phyloP scores from a whole-genome alignment of 106 monocot genomes.

The Narthecium ossifragum region DNA sequence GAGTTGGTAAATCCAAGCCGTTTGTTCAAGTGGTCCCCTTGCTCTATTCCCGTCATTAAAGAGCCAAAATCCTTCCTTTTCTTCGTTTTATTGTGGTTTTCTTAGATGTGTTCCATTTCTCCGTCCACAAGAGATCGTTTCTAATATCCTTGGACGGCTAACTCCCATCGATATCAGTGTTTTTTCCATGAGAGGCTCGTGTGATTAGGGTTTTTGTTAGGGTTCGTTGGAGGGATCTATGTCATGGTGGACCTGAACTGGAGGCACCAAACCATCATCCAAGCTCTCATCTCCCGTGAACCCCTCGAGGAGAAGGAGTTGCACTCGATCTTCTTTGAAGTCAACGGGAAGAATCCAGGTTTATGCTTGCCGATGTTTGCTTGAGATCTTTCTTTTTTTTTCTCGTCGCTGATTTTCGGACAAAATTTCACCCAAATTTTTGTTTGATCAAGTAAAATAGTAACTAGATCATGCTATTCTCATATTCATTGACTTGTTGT shows the following conservation, averaged over 20 bases:
- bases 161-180: too few species aligned
- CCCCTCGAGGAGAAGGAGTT: slow-evolving; percentile 69
- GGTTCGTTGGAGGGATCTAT: not conserved
- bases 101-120: slow-evolving; percentile 12
- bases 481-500: too few species aligned
- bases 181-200: too few species aligned
- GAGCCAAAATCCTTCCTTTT: too few species aligned
- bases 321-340: slow-evolving; percentile 47
- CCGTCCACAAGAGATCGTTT: too few species aligned
- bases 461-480: too few species aligned
- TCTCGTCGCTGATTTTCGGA: not conserved
- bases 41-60: too few species aligned
- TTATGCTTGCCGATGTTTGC: not conserved
- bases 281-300: slow-evolving; percentile 71
- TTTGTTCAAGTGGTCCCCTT: too few species aligned
- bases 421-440: too few species aligned
- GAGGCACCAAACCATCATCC: slow-evolving; percentile 78
- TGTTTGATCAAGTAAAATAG: too few species aligned
- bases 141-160: too few species aligned
- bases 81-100: too few species aligned
- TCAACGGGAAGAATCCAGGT: slow-evolving; percentile 85
- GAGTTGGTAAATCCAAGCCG: not conserved
- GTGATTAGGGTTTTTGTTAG: not conserved
- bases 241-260: slow-evolving; percentile 33
- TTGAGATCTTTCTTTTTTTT: not conserved